These are phyloP conservation scores for Eucalyptus regnans DNA, from an alignment of 345 rosid genomes.

Conservation along the genomic window DNA sequence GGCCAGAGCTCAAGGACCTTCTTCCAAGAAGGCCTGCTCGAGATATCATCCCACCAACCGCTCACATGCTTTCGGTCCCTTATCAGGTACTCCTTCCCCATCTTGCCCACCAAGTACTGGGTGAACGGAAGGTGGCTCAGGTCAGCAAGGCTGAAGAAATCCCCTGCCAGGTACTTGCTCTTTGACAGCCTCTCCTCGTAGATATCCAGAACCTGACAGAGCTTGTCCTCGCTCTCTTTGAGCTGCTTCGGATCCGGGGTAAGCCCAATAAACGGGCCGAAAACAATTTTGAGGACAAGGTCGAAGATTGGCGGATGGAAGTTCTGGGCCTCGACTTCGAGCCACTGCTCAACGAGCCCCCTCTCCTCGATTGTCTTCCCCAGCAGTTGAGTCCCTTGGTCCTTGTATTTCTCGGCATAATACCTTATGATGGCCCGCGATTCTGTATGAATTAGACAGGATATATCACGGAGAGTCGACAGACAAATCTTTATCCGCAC, in stretches of 20 bases:
- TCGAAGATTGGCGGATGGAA: constrained; percentile 34
- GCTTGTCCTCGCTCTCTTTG: constrained; percentile 57
- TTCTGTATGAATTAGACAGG: constrained; percentile 11
- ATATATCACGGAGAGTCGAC: neutral
- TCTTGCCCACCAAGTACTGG: constrained; percentile 42
- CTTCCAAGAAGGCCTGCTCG: constrained; percentile 58
- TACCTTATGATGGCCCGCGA: constrained; percentile 66
- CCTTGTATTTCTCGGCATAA: constrained; percentile 51
- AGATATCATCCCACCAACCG: constrained; percentile 61
- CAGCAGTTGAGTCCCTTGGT: constrained; percentile 29
- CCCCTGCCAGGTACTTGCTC: constrained; percentile 59
- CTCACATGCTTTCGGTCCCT: constrained; percentile 50
- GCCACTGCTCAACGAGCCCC: constrained; percentile 65
- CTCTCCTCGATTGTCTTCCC: constrained; percentile 29
- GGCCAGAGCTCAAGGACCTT: constrained; percentile 20
- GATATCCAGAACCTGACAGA: constrained; percentile 31
- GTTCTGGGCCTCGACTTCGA: constrained; percentile 45
- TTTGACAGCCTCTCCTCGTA: constrained; percentile 53
- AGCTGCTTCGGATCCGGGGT: constrained; percentile 33
- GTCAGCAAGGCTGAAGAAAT: constrained; percentile 62
- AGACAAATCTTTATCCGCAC: neutral
- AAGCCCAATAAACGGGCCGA: constrained; percentile 24
- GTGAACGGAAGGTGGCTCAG: constrained; percentile 52
- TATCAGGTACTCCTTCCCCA: constrained; percentile 38
- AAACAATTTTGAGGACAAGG: constrained; percentile 25